Base-by-base conservation (phyloP, 2,329 filamentous ascomycete species). In the Mycosphaerelloides madeirae region DNA sequence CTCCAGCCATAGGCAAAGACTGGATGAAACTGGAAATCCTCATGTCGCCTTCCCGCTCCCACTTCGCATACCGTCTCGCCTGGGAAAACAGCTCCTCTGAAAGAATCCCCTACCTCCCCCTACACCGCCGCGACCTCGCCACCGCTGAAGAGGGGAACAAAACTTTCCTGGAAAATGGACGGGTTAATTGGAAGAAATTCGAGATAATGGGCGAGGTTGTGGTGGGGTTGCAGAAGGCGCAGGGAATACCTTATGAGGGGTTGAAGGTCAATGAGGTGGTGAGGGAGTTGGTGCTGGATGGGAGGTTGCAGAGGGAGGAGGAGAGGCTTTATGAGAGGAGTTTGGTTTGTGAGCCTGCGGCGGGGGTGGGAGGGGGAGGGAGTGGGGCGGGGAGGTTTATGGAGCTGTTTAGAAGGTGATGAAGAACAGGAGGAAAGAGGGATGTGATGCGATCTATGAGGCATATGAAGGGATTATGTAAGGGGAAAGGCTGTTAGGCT, bases 151-250 rank as follows among this genome's bases (percentile, higher is more conserved):
- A 95, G 67, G 93, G 91, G 28, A 96, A 93, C 66, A 81, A 80
- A 59, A 97, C 93, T 0, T 91, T 95, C 64, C 73, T 97, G 1
- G 87, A 85, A 41, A 49, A 46, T 16, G 52, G 59, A 15, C 76
- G 87, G 40, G 87, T 98, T 63, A 97, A 97, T 64, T 98, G 93
- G 93, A 89, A 85, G 68, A 98, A 98, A 64, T 98, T 97, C 59
- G 91, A 97, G 66, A 84, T 98, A 25, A 82, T 97, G 68, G 90
- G 90, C 6, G 91, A 97, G 57, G 86, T 96, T 4, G 78, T 97
- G 41, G 74, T 96, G 48, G 85, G 87, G 2, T 83, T 98, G 43
- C 94, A 96, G 78, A 85, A 84, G 68, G 95, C 91, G 59, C 90
- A 97, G 67, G 85, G 86, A 42, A 81, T 81, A 38, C 83, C 88